Evolutionary conservation across 805 yeast species (phyloP), one percentile per base, ranked within the genome.

Genomic region (Candida nanaspora): DNA sequence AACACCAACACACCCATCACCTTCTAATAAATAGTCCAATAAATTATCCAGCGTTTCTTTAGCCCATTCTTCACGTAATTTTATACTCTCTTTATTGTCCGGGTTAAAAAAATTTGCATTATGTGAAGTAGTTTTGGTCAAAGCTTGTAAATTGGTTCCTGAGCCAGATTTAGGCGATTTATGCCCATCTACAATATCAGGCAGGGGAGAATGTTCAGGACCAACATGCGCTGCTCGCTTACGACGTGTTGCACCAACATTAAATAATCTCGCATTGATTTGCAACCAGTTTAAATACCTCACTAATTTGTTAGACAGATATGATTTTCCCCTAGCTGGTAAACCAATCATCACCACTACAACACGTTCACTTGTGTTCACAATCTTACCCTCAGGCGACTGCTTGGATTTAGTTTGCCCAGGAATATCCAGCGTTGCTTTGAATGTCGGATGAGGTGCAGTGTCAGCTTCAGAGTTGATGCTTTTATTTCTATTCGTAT

Each of bases 291-390:
- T 91, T 57, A 91, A 68, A 62, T 86, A 93, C 45, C 98, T 66
- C 1, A 94, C 85, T 37, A 91, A 69, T 57, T 93, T 91, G 61
- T 88, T 91, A 39, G 97, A 87, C 46, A 91, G 79, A 58, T 89
- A 93, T 2, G 95, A 84, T 60, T 91, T 91, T 3, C 98, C 98
- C 41, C 97, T 70, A 0, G 97, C 97, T 0, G 98, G 98, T 13
- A 83, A 61, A 0, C 98, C 98, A 14, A 91, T 96, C 98, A 91
- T 91, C 16, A 93, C 94, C 44, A 91, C 86, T 14, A 91, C 95
- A 40, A 91, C 70, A 55, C 87, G 84, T 13, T 87, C 96, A 39
- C 66, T 49, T 51, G 73, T 67, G 15, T 51, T 49, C 1, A 79
- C 77, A 27, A 78, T 76, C 26, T 68, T 66, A 4, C 86, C 86